Evolutionary conservation across 306 rosid genomes (phyloP).

Genomic region (Glycine soja): DNA sequence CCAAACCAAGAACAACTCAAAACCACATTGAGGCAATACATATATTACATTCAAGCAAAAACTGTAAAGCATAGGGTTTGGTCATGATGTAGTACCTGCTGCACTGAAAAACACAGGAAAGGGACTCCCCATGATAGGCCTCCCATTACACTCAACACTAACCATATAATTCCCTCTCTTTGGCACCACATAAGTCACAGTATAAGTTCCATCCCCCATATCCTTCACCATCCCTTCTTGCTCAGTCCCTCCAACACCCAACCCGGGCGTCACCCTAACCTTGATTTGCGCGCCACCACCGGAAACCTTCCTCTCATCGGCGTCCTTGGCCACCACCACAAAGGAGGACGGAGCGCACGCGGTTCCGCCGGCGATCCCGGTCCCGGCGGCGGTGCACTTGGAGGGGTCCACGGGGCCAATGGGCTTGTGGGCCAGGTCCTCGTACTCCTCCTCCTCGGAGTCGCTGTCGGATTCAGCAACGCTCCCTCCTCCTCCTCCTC

Average conservation of each 20-base stretch:
- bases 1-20: constrained; percentile 17
- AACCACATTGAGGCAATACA: background rate
- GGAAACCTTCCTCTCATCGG: constrained; percentile 83
- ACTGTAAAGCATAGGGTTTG: background rate
- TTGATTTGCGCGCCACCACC: constrained; percentile 75
- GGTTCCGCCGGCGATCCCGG: constrained; percentile 90
- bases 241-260: constrained; percentile 96
- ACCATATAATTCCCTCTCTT: constrained; percentile 99
- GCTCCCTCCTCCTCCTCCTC: background rate
- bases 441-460: constrained; percentile 76
- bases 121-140: constrained; percentile 94
- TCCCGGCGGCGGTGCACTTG: constrained; percentile 86
- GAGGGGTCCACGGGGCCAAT: constrained; percentile 91
- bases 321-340: constrained; percentile 79
- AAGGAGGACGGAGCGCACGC: constrained; percentile 89
- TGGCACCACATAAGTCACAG: constrained; percentile 91
- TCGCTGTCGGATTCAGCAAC: constrained; percentile 79
- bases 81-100: constrained; percentile 65
- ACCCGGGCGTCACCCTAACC: constrained; percentile 83
- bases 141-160: constrained; percentile 86
- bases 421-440: constrained; percentile 80
- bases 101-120: constrained; percentile 99
- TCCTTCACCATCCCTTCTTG: constrained; percentile 96
- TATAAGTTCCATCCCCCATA: constrained; percentile 92
- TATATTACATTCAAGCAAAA: background rate